A percentile compares a stretch with the other conserved stretches of the same genome.
These are phyloP conservation scores for Sporothrix dimorphospora DNA, from an alignment of 2,329 filamentous ascomycete species.

Conservation along the genomic window DNA sequence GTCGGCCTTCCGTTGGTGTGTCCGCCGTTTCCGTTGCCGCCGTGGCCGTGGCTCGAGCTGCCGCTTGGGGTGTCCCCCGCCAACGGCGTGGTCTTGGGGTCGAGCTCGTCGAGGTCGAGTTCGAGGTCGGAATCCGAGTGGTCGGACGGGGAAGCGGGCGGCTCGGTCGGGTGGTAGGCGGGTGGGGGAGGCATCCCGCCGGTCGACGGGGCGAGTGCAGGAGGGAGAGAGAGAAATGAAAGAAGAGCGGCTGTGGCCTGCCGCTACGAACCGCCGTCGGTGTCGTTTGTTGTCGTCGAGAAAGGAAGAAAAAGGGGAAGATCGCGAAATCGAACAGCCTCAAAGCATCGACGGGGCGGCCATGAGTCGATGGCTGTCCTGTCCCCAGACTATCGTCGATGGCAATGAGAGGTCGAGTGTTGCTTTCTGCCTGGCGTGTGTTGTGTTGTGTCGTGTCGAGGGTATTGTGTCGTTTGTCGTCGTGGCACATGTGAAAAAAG, in stretches of 20 bases:
- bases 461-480: background rate
- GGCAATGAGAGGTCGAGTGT: background rate
- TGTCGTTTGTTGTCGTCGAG: background rate
- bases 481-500: slow-evolving; percentile 24
- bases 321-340: background rate
- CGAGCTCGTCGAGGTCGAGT: slow-evolving; percentile 68
- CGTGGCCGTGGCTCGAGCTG: slow-evolving; percentile 24
- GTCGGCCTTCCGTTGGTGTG: slow-evolving; percentile 45
- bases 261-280: background rate
- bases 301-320: background rate
- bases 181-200: slow-evolving; percentile 62
- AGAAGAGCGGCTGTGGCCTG: slow-evolving; percentile 1
- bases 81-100: slow-evolving; percentile 54
- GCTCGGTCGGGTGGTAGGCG: slow-evolving; percentile 58
- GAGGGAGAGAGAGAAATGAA: too few species aligned
- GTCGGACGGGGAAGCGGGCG: slow-evolving; percentile 65
- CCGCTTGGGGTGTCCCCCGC: slow-evolving; percentile 36
- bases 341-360: slow-evolving; percentile 11
- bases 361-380: background rate
- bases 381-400: background rate
- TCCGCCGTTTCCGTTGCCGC: background rate
- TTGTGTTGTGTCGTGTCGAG: background rate
- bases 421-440: background rate
- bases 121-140: slow-evolving; percentile 80
- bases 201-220: slow-evolving; percentile 34